Percentiles rank a stretch among this genome's conserved stretches.
Evolutionary conservation across 306 rosid species (phyloP).

Genomic region (Begonia masoniana): DNA sequence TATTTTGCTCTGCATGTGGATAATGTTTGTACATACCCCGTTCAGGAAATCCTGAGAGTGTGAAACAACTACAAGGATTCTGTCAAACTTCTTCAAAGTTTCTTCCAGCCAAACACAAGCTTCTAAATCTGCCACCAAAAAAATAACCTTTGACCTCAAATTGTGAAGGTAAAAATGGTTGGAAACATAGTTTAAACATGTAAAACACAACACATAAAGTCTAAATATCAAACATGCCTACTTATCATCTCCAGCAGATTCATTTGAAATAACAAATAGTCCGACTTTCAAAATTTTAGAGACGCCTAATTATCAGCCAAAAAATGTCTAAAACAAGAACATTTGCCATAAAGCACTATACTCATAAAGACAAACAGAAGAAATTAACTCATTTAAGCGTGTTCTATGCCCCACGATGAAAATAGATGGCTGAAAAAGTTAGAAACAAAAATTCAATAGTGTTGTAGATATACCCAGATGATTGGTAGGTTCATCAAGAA

Average conservation of each 20-base stretch:
- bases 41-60: constrained; percentile 97
- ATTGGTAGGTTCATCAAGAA: constrained; percentile 97
- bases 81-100: constrained; percentile 77
- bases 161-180: too few relatives aligned
- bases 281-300: too few relatives aligned
- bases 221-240: too few relatives aligned
- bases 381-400: not conserved
- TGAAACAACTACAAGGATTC: constrained; percentile 87
- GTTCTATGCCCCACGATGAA: too few relatives aligned
- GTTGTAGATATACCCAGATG: constrained; percentile 53
- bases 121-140: constrained; percentile 58
- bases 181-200: too few relatives aligned
- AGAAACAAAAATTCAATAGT: not conserved
- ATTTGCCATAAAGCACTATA: too few relatives aligned
- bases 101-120: constrained; percentile 99
- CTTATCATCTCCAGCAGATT: not conserved
- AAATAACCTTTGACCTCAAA: not conserved
- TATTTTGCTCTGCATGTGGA: constrained; percentile 85
- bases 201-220: not conserved
- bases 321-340: not conserved
- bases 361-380: not conserved
- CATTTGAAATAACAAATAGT: too few relatives aligned
- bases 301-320: not conserved
- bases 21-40: constrained; percentile 98
- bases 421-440: not conserved